These are phyloP conservation scores for Leccinum olivaceopallidum DNA, from an alignment of 768 basidiomycete species.

Conservation along the genomic window DNA sequence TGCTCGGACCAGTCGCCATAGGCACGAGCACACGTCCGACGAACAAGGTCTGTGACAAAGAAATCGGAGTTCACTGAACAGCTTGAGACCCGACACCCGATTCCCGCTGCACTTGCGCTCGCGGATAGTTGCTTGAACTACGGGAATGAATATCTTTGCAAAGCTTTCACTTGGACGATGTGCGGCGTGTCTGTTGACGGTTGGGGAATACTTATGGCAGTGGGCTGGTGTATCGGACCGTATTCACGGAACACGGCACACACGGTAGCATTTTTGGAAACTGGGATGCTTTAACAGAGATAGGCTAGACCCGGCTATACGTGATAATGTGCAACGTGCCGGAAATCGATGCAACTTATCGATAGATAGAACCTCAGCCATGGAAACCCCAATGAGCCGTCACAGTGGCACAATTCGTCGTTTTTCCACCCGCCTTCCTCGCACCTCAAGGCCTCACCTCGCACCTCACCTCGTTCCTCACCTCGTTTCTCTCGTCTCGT, in stretches of 20 bases:
- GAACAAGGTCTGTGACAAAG: neutral
- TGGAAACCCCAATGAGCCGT: neutral
- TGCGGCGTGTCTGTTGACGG: neutral
- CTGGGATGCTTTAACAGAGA: neutral
- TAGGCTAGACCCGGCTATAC: neutral
- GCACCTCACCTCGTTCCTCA: neutral
- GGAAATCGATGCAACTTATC: neutral
- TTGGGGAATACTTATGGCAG: no score
- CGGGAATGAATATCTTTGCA: no score
- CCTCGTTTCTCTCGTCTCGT: conserved; percentile 2
- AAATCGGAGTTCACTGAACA: neutral
- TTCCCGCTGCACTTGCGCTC: neutral
- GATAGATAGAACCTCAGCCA: neutral
- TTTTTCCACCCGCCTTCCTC: conserved; percentile 8
- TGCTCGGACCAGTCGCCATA: neutral
- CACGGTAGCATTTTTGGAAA: conserved; percentile 1
- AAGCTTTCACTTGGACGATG: neutral
- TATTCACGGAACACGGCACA: neutral
- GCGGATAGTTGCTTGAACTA: neutral
- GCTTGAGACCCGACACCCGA: no score
- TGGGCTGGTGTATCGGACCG: neutral
- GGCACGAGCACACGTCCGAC: neutral
- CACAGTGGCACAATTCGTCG: neutral
- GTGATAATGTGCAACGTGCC: neutral
- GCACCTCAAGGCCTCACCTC: conserved; percentile 5